A percentile compares a stretch with the other conserved stretches of the same genome.
These are phyloP conservation scores for Diaporthe velutina DNA, from an alignment of 2,329 filamentous ascomycete species.

Conservation along the genomic window DNA sequence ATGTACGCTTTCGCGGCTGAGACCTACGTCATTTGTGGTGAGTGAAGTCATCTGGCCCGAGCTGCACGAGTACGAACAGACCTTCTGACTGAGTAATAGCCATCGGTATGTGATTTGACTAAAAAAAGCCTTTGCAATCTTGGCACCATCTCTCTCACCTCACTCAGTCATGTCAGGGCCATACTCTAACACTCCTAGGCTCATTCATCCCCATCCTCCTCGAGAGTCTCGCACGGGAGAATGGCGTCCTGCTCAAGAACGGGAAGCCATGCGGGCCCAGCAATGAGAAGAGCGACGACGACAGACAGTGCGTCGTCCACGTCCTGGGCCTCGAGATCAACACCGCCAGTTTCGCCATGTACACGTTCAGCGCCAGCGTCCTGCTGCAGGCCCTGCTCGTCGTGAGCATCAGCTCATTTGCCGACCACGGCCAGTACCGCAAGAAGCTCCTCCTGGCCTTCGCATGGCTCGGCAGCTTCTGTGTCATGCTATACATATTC, in stretches of 20 bases:
- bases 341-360: conserved; percentile 96
- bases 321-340: conserved; percentile 90
- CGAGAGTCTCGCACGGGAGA: conserved; percentile 92
- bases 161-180: conserved; percentile 36
- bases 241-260: conserved; percentile 87
- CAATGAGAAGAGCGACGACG: conserved; percentile 59
- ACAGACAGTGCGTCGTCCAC: conserved; percentile 83
- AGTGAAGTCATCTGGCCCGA: conserved; percentile 48
- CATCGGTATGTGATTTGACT: conserved; percentile 45
- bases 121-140: background rate
- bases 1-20: conserved; percentile 96
- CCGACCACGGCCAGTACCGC: conserved; percentile 92
- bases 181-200: conserved; percentile 60
- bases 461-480: conserved; percentile 82
- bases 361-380: conserved; percentile 95
- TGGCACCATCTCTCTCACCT: background rate
- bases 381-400: conserved; percentile 90
- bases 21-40: conserved; percentile 95
- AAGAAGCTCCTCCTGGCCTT: conserved; percentile 91
- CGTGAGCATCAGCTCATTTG: conserved; percentile 95
- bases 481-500: conserved; percentile 90
- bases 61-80: background rate
- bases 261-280: conserved; percentile 79
- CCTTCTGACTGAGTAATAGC: conserved; percentile 40
- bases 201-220: conserved; percentile 97